Evolutionary conservation across 2,329 filamentous ascomycete genomes (phyloP).

Genomic region (Tolypocladium cylindrosporum): DNA sequence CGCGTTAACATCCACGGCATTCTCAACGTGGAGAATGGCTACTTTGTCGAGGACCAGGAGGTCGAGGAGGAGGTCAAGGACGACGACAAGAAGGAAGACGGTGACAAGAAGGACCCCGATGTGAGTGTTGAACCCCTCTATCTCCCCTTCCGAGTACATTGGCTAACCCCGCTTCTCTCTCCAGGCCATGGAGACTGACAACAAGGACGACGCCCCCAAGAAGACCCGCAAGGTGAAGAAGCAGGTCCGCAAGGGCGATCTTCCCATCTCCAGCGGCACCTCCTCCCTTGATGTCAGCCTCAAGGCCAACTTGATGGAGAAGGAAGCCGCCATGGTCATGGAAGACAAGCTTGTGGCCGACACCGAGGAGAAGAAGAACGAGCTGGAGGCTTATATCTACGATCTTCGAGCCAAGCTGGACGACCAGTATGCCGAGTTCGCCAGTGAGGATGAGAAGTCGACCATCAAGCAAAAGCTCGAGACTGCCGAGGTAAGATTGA

Average conservation of each 20-base stretch:
- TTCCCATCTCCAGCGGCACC: conserved; percentile 78
- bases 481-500: conserved; percentile 65
- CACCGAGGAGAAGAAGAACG: conserved; percentile 99
- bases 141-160: background rate
- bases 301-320: conserved; percentile 64
- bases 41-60: conserved; percentile 97
- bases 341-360: conserved; percentile 98
- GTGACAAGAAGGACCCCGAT: conserved; percentile 58
- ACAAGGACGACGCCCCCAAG: conserved; percentile 58
- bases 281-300: conserved; percentile 61
- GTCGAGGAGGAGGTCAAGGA: conserved; percentile 87
- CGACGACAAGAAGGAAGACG: conserved; percentile 60
- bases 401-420: conserved; percentile 93
- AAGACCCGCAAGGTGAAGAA: conserved; percentile 98
- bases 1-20: conserved; percentile 94
- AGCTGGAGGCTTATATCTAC: conserved; percentile 96
- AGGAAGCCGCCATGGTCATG: conserved; percentile 86
- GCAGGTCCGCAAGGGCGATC: conserved; percentile 93
- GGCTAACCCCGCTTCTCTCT: conserved; percentile 14
- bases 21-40: conserved; percentile 91
- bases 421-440: conserved; percentile 80
- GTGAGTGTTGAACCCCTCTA: conserved; percentile 41
- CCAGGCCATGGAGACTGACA: conserved; percentile 80
- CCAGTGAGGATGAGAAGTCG: conserved; percentile 84
- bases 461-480: conserved; percentile 78